phyloP scores from a whole-genome alignment of 2,329 filamentous ascomycete species.

The Cephalotrichum gorgonifer region DNA sequence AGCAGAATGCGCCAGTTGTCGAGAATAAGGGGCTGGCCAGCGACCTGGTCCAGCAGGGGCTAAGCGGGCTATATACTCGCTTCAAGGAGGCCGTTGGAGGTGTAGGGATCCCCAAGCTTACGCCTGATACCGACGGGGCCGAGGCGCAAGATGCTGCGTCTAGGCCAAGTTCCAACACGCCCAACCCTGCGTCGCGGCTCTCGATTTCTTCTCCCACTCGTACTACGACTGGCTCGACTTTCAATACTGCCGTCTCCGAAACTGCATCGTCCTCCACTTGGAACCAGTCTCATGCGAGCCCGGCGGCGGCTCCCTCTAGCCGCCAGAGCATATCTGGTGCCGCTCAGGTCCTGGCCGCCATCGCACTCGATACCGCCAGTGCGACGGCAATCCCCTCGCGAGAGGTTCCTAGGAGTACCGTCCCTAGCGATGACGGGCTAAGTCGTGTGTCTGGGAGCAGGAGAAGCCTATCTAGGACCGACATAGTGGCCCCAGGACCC shows the following conservation, averaged over 20 bases:
- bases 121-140: constrained; percentile 29
- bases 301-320: neutral
- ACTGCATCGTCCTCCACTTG: neutral
- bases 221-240: constrained; percentile 22
- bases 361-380: constrained; percentile 1
- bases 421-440: constrained; percentile 1
- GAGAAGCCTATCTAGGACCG: neutral
- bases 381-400: neutral
- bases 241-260: neutral
- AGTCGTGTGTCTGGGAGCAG: constrained; percentile 1
- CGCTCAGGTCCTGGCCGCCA: neutral
- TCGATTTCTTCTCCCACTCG: constrained; percentile 29
- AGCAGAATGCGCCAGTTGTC: constrained; percentile 41
- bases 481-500: neutral
- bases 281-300: neutral
- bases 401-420: neutral
- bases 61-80: constrained; percentile 82
- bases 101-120: constrained; percentile 33
- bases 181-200: constrained; percentile 28
- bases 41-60: constrained; percentile 71
- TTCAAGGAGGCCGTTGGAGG: constrained; percentile 74
- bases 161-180: constrained; percentile 29
- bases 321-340: constrained; percentile 2
- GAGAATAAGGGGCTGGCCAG: constrained; percentile 63
- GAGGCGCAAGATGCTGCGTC: constrained; percentile 31